Conservation (phyloP, 164 flowering plant genomes). For the Vitis rupestris region DNA sequence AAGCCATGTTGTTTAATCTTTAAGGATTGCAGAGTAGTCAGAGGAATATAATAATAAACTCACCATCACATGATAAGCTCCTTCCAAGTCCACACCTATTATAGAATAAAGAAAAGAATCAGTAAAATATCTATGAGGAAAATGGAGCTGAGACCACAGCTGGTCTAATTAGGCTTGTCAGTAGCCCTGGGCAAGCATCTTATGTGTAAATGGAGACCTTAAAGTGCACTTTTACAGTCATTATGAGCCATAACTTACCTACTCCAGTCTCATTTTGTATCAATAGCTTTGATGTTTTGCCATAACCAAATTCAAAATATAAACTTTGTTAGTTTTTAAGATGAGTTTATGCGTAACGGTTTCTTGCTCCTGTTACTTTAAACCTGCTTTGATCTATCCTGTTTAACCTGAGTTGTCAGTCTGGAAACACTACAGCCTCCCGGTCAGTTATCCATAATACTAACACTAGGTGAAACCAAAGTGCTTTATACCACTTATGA, state of each 20-base stretch:
- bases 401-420: not conserved
- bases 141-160: not conserved
- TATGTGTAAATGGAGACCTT: not conserved
- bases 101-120: slow-evolving; percentile 9
- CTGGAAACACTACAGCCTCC: not conserved
- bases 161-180: not conserved
- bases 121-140: not conserved
- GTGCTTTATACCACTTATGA: not conserved
- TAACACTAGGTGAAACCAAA: not conserved
- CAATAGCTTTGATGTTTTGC: not conserved
- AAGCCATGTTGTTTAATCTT: slow-evolving; percentile 21
- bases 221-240: not conserved
- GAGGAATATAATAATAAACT: slow-evolving; percentile 29
- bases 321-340: too few relatives aligned
- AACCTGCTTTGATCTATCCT: slow-evolving; percentile 6
- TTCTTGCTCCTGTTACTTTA: not conserved
- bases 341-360: not conserved
- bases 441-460: too few relatives aligned
- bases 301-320: too few relatives aligned
- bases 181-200: not conserved
- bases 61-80: slow-evolving; percentile 47
- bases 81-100: slow-evolving; percentile 31
- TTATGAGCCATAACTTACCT: not conserved
- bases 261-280: not conserved
- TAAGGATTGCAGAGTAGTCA: slow-evolving; percentile 21